Evolutionary conservation across 495 filamentous ascomycete genomes (phyloP).

Genomic region (Neurospora sp.): DNA sequence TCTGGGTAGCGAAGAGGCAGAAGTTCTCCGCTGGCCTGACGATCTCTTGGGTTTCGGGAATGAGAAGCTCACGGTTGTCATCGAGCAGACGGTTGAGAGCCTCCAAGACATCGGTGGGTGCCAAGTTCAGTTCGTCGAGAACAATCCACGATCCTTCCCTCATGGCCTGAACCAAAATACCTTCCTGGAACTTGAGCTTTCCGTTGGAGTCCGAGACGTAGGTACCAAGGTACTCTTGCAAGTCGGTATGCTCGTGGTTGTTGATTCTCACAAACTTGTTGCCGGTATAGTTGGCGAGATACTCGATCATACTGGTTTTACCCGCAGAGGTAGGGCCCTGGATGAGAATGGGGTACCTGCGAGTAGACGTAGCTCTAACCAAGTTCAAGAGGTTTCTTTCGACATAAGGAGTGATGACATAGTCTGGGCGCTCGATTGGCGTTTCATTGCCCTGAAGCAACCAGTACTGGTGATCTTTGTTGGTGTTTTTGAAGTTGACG

Average conservation of each 20-base stretch:
- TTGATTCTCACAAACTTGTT: constrained; percentile 98
- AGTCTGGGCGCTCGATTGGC: constrained; percentile 67
- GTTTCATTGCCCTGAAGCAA: constrained; percentile 58
- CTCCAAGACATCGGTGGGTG: constrained; percentile 92
- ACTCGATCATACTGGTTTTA: constrained; percentile 99
- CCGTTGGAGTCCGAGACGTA: constrained; percentile 83
- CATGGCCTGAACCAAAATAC: constrained; percentile 84
- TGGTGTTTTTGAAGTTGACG: constrained; percentile 58
- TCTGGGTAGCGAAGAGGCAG: constrained; percentile 98
- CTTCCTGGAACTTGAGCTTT: constrained; percentile 81
- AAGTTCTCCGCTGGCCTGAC: constrained; percentile 88
- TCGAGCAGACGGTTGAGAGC: constrained; percentile 90
- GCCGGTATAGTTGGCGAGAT: constrained; percentile 86
- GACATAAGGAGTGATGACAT: constrained; percentile 94
- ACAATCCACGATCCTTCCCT: constrained; percentile 95
- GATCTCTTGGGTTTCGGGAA: constrained; percentile 92
- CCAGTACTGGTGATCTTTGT: constrained; percentile 74
- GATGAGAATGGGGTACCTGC: constrained; percentile 87
- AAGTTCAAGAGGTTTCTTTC: constrained; percentile 89
- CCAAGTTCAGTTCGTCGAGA: constrained; percentile 92
- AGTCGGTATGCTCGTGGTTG: constrained; percentile 97
- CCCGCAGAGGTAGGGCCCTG: constrained; percentile 95
- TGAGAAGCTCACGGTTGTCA: constrained; percentile 94
- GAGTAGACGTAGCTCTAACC: constrained; percentile 81
- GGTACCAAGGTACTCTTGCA: constrained; percentile 94